Evolutionary conservation across 2,329 filamentous ascomycete genomes (phyloP), one percentile per base, ranked within the genome.

Genomic region (Botrytis elliptica): DNA sequence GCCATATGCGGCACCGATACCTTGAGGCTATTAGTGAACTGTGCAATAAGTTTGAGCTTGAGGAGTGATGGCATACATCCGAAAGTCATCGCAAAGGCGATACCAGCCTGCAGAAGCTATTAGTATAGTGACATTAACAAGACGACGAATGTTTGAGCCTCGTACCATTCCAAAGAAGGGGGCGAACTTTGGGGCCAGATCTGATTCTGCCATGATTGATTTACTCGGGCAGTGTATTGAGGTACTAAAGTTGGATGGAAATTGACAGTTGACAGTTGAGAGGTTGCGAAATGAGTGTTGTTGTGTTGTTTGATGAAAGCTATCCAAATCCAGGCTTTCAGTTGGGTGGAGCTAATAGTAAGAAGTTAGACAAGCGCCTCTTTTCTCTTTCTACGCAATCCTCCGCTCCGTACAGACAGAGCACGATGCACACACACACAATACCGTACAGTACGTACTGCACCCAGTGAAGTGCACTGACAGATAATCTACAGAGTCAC

Each of bases 141-240:
- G 70, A 73, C 74, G 57, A 74, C 74, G 29, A 40, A 75, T 67
- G 57, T 77, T 55, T 72, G 65, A 66, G 66, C 72, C 85, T 44
- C 90, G 84, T 86, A 94, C 92, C 92, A 95, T 94, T 86, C 93
- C 93, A 82, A 95, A 88, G 86, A 95, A 96, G 79, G 93, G 93
- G 85, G 93, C 93, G 82, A 95, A 95, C 84, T 92, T 93, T 79
- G 93, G 93, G 74, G 91, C 86, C 76, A 90, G 84, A 78, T 90
- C 89, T 66, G 88, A 88, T 78, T 88, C 78, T 71, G 83, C 84
- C 88, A 89, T 89, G 76, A 67, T 84, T 79, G 74, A n/a, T 75
- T 59, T 74, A 77, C 76, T 75, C 78, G 70, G 62, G 46, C 60
- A 70, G 46, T 55, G 49, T 64, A 60, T 36, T 33, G 42, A 5